A percentile compares a stretch with the other conserved stretches of the same genome.
Evolutionary conservation across 805 yeast genomes (phyloP).

Genomic region (Hermanozyma aechmeae): DNA sequence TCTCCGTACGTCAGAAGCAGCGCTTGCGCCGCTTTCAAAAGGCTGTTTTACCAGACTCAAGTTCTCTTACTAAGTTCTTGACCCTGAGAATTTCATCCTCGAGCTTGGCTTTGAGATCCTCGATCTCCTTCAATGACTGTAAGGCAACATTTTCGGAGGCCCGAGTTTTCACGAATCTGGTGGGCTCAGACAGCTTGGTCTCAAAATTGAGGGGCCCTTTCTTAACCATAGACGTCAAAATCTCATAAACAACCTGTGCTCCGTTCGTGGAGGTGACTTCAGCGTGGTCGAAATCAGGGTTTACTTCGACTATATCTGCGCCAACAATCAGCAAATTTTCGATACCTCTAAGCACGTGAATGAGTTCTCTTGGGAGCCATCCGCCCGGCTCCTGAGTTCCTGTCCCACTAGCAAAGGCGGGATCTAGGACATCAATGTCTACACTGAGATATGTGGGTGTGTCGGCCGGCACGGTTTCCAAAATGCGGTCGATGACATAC

Average conservation of each 20-base stretch:
- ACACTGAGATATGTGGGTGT: conserved; percentile 68
- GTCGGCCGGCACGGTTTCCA: conserved; percentile 46
- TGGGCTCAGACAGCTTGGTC: background rate
- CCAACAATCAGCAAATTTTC: conserved; percentile 41
- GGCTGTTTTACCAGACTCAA: too few relatives aligned
- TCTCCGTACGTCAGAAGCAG: too few relatives aligned
- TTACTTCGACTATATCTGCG: conserved; percentile 50
- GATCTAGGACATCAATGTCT: conserved; percentile 61
- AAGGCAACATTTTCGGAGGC: conserved; percentile 2
- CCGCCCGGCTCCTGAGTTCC: conserved; percentile 57
- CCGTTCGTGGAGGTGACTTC: conserved; percentile 63
- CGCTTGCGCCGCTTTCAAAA: too few relatives aligned
- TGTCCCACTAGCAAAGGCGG: conserved; percentile 50
- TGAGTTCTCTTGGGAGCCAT: conserved; percentile 45
- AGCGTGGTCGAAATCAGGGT: conserved; percentile 56
- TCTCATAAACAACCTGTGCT: conserved; percentile 62
- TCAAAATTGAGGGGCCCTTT: conserved; percentile 27
- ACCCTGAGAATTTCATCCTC: conserved; percentile 5
- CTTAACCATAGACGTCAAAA: conserved; percentile 68
- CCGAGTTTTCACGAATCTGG: conserved; percentile 3
- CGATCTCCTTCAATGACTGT: conserved; percentile 8
- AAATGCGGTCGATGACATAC: conserved; percentile 41
- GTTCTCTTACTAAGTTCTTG: conserved; percentile 1
- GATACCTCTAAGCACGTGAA: conserved; percentile 37
- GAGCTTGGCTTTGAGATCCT: conserved; percentile 6